phyloP scores from a whole-genome alignment of 2,329 filamentous ascomycete genomes.

The Neofusicoccum sp. region DNA sequence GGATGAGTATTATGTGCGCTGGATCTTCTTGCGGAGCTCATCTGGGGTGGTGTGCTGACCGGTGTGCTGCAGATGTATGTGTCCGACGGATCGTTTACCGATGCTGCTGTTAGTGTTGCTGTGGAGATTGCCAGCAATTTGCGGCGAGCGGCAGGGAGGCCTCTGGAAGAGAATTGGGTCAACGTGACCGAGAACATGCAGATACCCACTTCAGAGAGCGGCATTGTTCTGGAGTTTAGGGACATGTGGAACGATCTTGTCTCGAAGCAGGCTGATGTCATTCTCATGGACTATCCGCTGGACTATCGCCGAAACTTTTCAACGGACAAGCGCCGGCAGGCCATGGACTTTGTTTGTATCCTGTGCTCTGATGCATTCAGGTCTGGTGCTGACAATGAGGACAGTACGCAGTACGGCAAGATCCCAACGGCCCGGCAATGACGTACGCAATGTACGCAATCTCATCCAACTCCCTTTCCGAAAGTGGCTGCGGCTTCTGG shows the following conservation, averaged over 20 bases:
- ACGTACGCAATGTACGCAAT: slow-evolving; percentile 70
- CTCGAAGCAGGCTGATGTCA: slow-evolving; percentile 71
- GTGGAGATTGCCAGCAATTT: neutral
- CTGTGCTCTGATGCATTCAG: slow-evolving; percentile 44
- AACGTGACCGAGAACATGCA: neutral
- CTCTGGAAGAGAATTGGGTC: neutral
- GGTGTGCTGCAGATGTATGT: slow-evolving; percentile 28
- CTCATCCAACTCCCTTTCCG: slow-evolving; percentile 63
- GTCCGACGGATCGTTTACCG: neutral
- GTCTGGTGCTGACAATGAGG: slow-evolving; percentile 63
- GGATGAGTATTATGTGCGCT: slow-evolving; percentile 54
- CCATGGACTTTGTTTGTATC: slow-evolving; percentile 30
- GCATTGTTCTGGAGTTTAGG: slow-evolving; percentile 63
- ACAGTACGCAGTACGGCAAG: slow-evolving; percentile 59
- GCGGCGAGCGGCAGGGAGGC: neutral
- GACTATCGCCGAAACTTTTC: slow-evolving; percentile 50
- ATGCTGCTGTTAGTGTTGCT: neutral
- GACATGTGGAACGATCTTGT: slow-evolving; percentile 65
- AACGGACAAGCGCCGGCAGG: neutral
- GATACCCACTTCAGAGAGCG: slow-evolving; percentile 38
- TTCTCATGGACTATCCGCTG: slow-evolving; percentile 64
- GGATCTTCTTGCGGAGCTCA: slow-evolving; percentile 31
- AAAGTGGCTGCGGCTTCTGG: slow-evolving; percentile 65
- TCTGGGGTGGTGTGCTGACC: slow-evolving; percentile 48
- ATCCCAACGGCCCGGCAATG: slow-evolving; percentile 67